Conservation (phyloP, 495 filamentous ascomycete species). For the Penicillium flavigenum region DNA sequence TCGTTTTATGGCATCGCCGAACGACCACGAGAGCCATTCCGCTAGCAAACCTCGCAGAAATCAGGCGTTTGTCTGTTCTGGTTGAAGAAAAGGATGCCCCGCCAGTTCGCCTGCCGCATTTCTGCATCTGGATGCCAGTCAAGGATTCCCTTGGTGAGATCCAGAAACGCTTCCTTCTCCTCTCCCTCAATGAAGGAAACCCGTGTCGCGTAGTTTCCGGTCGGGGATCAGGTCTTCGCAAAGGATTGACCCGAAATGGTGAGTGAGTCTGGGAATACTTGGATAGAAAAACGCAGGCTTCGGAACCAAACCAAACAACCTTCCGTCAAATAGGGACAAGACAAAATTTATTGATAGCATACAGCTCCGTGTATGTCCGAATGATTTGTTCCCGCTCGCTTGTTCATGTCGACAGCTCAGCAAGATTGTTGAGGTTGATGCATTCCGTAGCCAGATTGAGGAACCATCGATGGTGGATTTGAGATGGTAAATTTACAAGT, state of each 20-base stretch:
- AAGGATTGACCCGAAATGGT: constrained; percentile 36
- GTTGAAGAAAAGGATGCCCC: constrained; percentile 40
- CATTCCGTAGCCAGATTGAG: no score
- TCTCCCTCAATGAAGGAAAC: constrained; percentile 34
- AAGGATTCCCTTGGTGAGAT: constrained; percentile 45
- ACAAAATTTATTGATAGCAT: no score
- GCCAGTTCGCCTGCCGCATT: constrained; percentile 39
- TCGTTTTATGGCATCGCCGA: background rate
- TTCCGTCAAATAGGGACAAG: no score
- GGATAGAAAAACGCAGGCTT: no score
- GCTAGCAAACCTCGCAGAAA: constrained; percentile 19
- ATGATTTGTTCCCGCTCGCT: no score
- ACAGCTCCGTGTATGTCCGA: no score
- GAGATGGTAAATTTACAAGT: background rate
- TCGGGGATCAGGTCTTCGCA: constrained; percentile 36
- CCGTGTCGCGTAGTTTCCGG: constrained; percentile 31
- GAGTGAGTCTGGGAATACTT: constrained; percentile 18
- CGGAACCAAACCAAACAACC: no score
- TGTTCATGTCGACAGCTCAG: no score
- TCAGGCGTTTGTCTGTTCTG: constrained; percentile 31
- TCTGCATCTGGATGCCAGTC: constrained; percentile 36
- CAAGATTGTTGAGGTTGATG: no score
- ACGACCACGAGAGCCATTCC: no score
- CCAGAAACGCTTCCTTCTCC: constrained; percentile 44
- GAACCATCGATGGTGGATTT: background rate